Conservation (phyloP, 2,329 filamentous ascomycete species). For the Sphaerostilbella broomeana region DNA sequence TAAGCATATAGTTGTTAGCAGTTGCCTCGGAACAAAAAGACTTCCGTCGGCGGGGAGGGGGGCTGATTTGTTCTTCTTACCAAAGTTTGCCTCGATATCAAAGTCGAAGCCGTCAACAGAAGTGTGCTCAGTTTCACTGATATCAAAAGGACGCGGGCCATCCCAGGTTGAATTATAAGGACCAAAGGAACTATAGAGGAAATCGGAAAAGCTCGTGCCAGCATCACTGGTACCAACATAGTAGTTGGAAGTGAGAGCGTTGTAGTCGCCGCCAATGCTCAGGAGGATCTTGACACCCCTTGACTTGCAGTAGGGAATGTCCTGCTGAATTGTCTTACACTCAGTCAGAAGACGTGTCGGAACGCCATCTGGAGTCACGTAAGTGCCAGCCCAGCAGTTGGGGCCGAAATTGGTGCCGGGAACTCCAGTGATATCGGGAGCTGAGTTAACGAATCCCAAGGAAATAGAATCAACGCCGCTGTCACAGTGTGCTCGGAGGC, state of each 20-base stretch:
- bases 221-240: slow-evolving; percentile 24
- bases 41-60: neutral
- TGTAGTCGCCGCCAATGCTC: slow-evolving; percentile 33
- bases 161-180: slow-evolving; percentile 26
- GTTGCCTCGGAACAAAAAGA: neutral
- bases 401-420: slow-evolving; percentile 35
- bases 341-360: slow-evolving; percentile 28
- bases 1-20: slow-evolving; percentile 4
- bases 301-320: slow-evolving; percentile 36
- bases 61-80: slow-evolving; percentile 22
- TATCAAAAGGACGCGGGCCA: slow-evolving; percentile 35
- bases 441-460: slow-evolving; percentile 32
- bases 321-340: slow-evolving; percentile 31
- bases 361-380: slow-evolving; percentile 18
- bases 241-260: slow-evolving; percentile 26
- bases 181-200: slow-evolving; percentile 34
- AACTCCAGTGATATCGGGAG: slow-evolving; percentile 29
- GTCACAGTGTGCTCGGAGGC: slow-evolving; percentile 31
- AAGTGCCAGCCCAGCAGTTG: slow-evolving; percentile 29
- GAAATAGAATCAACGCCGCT: slow-evolving; percentile 32
- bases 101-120: slow-evolving; percentile 38
- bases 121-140: slow-evolving; percentile 19
- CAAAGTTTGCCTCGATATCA: slow-evolving; percentile 31
- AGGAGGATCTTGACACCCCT: slow-evolving; percentile 38
- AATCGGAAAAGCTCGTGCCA: slow-evolving; percentile 31